Evolutionary conservation across 305 asterid species (phyloP), one percentile per base, ranked within the genome.

Genomic region (Ajuga reptans): DNA sequence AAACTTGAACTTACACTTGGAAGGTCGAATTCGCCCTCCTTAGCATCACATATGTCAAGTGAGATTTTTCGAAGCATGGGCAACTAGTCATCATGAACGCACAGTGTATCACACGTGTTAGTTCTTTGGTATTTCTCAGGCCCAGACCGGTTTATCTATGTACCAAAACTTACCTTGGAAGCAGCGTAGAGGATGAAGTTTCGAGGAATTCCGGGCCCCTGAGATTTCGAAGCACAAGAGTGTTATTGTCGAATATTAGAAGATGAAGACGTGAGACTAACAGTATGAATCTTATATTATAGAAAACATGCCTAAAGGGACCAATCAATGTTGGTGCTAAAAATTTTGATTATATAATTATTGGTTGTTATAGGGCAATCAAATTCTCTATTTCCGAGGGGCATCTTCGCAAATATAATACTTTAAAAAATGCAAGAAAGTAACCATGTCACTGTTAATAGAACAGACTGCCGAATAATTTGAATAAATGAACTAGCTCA

Each of bases 51-150:
- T 39, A 71, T 71, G 74, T 92, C 98, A n/a, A 90, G 77, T 55
- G 98, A 87, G 69, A 92, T 72, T 75, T 84, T 88, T 24, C 97
- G 96, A 71, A 92, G 93, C 93, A 88, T 79, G 12, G 96, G 97
- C 86, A 90, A 52, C 96, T 92, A 75, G 31, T 63, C 51, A 68
- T 58, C 27, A 58, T 17, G 47, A 61, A 72, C 57, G 69, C 60
- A 75, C 14, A 68, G 39, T 50, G 10, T 66, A 36, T 36, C 34
- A 34, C 39, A 68, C 59, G 5, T 4, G 45, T 33, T 31, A 4
- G 37, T 5, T 15, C 31, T 36, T 10, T 33, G 47, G 53, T 75
- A 14, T 29, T 54, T 15, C 64, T 16, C 4, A 47, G 18, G 57
- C 66, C 34, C 34, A 14, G 62, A 61, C 34, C 47, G 17, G 53